These are phyloP conservation scores for Chenopodium berlandieri DNA, from an alignment of 148 eudicot species.

Conservation along the genomic window DNA sequence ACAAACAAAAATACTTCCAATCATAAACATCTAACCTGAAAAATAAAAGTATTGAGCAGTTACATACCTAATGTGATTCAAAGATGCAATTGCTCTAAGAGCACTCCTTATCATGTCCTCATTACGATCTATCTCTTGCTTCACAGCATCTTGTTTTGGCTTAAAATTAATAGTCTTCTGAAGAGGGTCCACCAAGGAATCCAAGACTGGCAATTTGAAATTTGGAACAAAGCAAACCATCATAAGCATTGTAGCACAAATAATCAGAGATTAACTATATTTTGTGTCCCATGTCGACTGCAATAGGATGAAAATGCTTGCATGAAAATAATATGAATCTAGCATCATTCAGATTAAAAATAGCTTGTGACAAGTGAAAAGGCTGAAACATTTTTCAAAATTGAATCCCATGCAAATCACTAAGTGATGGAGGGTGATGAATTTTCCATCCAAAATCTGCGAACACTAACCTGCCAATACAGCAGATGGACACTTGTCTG, in stretches of 20 bases:
- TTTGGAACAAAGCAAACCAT: conserved; percentile 6
- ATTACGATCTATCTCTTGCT: conserved; percentile 99
- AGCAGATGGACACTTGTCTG: conserved; percentile 93
- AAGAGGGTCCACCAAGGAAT: conserved; percentile 97
- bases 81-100: conserved; percentile 81
- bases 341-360: neutral
- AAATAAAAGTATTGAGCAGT: neutral
- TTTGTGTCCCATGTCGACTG: neutral
- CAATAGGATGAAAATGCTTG: neutral
- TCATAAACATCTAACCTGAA: neutral
- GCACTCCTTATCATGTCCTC: conserved; percentile 99
- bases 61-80: conserved; percentile 73
- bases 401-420: neutral
- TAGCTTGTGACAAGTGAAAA: neutral
- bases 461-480: conserved; percentile 71
- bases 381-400: neutral
- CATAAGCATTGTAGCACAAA: conserved; percentile 1
- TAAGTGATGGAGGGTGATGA: neutral
- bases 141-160: conserved; percentile 98
- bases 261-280: neutral
- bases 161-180: conserved; percentile 80
- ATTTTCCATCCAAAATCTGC: neutral
- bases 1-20: too few species aligned
- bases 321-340: neutral
- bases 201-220: conserved; percentile 59